Evolutionary conservation across 2,329 filamentous ascomycete genomes (phyloP).

Genomic region (Exophiala dermatitidis): DNA sequence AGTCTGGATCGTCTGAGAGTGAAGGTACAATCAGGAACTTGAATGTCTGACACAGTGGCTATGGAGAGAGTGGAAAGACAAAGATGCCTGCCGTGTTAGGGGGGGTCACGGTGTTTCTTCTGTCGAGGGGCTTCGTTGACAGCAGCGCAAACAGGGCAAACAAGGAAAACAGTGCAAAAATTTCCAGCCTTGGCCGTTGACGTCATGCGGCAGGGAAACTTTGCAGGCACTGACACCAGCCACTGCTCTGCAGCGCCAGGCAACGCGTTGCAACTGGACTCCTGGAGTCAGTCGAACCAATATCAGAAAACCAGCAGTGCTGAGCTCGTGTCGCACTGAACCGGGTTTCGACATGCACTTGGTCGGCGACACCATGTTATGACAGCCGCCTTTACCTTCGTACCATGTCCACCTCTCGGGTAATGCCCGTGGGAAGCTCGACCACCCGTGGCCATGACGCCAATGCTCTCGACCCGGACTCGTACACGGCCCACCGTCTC

Average conservation of each 20-base stretch:
- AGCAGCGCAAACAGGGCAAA: not conserved
- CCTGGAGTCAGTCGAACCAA: too few species aligned
- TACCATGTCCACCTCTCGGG: not conserved
- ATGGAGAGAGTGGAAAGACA: not conserved
- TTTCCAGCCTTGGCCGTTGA: not conserved
- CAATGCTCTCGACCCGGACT: constrained; percentile 41
- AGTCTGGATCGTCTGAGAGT: not conserved
- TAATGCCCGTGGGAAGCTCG: not conserved
- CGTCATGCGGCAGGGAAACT: not conserved
- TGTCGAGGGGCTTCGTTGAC: not conserved
- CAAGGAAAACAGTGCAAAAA: not conserved
- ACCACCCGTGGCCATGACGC: constrained; percentile 4
- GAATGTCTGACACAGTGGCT: not conserved
- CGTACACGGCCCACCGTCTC: constrained; percentile 49
- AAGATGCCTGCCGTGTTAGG: not conserved
- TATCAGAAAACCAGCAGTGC: too few species aligned
- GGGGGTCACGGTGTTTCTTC: not conserved
- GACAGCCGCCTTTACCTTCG: not conserved
- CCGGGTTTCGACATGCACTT: not conserved
- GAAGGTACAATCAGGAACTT: constrained; percentile 16
- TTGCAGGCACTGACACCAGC: not conserved
- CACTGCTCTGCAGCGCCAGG: not conserved
- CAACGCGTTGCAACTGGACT: not conserved
- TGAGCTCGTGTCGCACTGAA: too few species aligned
- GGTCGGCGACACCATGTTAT: not conserved